Percentiles rank a stretch among this genome's conserved stretches.
Evolutionary conservation across 2,329 filamentous ascomycete species (phyloP).

Genomic region (Fusarium equiseti): DNA sequence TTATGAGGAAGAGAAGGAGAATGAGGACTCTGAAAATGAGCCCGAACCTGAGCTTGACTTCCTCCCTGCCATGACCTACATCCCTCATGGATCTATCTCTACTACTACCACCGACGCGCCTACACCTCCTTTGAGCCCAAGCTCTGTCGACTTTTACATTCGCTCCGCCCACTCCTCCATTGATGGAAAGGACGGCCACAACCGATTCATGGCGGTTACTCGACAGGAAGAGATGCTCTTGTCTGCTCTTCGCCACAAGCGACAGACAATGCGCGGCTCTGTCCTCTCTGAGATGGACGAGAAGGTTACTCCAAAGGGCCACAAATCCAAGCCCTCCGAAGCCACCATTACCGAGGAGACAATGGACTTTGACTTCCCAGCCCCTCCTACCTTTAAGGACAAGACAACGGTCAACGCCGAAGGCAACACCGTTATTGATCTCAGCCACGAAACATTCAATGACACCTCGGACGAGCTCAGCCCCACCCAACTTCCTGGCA

Average conservation of each 20-base stretch:
- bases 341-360: slow-evolving; percentile 48
- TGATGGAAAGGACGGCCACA: slow-evolving; percentile 48
- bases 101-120: slow-evolving; percentile 55
- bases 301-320: slow-evolving; percentile 35
- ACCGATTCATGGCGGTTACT: slow-evolving; percentile 68
- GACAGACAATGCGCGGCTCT: slow-evolving; percentile 66
- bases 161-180: slow-evolving; percentile 56
- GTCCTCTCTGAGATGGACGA: slow-evolving; percentile 56
- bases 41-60: slow-evolving; percentile 30
- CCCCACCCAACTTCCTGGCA: slow-evolving; percentile 15
- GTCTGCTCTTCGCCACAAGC: slow-evolving; percentile 67
- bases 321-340: slow-evolving; percentile 48
- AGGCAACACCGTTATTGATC: slow-evolving; percentile 44
- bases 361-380: slow-evolving; percentile 53
- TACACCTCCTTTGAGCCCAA: slow-evolving; percentile 65
- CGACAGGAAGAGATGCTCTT: slow-evolving; percentile 70
- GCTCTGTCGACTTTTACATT: slow-evolving; percentile 63
- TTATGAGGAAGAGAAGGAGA: slow-evolving; percentile 33
- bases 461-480: background rate
- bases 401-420: slow-evolving; percentile 43
- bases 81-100: slow-evolving; percentile 42
- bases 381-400: slow-evolving; percentile 49
- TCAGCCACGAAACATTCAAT: slow-evolving; percentile 30
- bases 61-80: slow-evolving; percentile 29
- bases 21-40: slow-evolving; percentile 26